These are phyloP conservation scores for Sugiyamaella boreocaroliniensis DNA, from an alignment of 805 yeast genomes.

Conservation along the genomic window DNA sequence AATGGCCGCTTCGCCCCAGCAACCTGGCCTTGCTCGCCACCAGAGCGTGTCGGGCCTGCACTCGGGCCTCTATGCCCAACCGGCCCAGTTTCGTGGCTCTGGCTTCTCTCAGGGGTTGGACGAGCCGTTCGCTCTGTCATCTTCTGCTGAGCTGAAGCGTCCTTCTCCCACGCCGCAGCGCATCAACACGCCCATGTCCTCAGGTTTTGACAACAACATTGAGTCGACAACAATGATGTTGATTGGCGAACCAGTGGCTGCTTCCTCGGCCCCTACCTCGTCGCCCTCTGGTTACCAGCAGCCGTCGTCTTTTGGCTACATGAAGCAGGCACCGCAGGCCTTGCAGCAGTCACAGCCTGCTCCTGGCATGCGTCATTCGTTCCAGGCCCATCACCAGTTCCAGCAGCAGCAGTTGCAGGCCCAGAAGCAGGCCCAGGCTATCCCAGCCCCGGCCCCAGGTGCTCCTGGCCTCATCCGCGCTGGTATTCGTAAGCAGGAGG, in stretches of 20 bases:
- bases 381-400: not conserved
- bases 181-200: not conserved
- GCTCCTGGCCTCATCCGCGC: not conserved
- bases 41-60: conserved; percentile 5
- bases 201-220: not conserved
- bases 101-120: not conserved
- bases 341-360: not conserved
- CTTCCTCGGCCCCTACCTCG: not conserved
- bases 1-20: conserved; percentile 5
- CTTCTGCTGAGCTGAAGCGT: not conserved
- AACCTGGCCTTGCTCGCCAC: conserved; percentile 4
- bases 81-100: not conserved
- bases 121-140: conserved; percentile 1
- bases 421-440: conserved; percentile 2
- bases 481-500: not conserved
- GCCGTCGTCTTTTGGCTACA: not conserved
- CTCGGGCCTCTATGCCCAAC: not conserved
- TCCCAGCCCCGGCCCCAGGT: not conserved
- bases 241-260: not conserved
- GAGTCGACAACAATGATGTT: conserved; percentile 2
- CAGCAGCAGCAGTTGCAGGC: conserved; percentile 2
- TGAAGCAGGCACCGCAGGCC: not conserved
- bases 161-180: not conserved
- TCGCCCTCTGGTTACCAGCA: not conserved
- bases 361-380: not conserved